Base-by-base conservation (phyloP, 2,329 filamentous ascomycete genomes). In the Neoascochyta sp. region DNA sequence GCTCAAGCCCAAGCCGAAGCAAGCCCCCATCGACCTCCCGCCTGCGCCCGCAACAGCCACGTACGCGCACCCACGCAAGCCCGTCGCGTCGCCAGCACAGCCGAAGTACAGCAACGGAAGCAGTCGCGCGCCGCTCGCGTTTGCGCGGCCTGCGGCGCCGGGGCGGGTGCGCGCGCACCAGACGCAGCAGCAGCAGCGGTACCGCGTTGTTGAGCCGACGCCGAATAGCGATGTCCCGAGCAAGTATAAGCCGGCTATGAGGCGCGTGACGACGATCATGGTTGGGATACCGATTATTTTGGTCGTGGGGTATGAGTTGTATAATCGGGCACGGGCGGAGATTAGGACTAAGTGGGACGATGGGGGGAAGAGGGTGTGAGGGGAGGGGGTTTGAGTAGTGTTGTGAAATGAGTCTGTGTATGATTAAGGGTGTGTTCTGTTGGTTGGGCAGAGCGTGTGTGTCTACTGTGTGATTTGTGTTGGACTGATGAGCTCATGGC, bases 261-360 rank as follows among this genome's bases (percentile, higher is more conserved):
- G 59, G 3, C 34, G 56, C 1, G 43, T 63, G 1, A 56, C 50
- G 17, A 45, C 49, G 9, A 57, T 63, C 5, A 60, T 63, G 5
- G 59, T 63, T 7, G 54, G 51, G 7, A 32, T 62, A 17, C 61
- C 61, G 2, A 31, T 64, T 17, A 40, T 59, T 0, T 16, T 63
- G 8, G 59, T 64, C 13, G 41, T 52, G 17, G 50, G 59, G 12
- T 60, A 41, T 13, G 55, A 62, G 28, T 21, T 63, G 34, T 60
- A 50, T 23, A 31, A 45, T 22, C 37, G 58, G 32, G 49, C 45
- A 50, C 34, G 33, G 34, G 42, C 31, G 2, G 34, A 44, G 27
- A 45, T 49, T 5, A 19, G 24, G 27, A 32, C n/a, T 7, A 47
- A 43, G 39, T 47, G 41, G 28, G 41, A 30, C 23, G 43, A 39